Percentiles rank a stretch among this genome's conserved stretches.
These are phyloP conservation scores for Colletotrichum musae DNA, from an alignment of 2,329 filamentous ascomycete species.

Conservation along the genomic window DNA sequence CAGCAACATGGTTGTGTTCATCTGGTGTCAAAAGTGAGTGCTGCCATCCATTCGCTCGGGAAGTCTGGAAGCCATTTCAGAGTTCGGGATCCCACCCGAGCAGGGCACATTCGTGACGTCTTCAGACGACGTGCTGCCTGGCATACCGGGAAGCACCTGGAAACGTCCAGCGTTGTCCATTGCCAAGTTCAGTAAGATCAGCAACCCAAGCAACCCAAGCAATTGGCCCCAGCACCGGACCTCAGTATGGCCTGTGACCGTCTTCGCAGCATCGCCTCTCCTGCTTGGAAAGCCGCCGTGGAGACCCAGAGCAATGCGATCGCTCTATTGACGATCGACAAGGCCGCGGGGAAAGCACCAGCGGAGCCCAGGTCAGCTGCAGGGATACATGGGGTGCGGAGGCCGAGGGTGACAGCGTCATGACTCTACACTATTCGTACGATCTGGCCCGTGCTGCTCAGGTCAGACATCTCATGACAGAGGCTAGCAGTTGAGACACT, in stretches of 20 bases:
- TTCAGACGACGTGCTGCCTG: conserved; percentile 19
- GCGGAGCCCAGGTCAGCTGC: not conserved
- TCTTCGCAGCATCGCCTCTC: conserved; percentile 18
- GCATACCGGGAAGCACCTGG: not conserved
- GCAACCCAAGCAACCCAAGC: conserved; percentile 13
- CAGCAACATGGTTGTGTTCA: conserved; percentile 23
- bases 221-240: not conserved
- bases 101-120: no score
- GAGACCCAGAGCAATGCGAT: not conserved
- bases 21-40: conserved; percentile 27
- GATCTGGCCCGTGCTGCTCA: conserved; percentile 4
- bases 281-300: conserved; percentile 14
- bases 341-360: conserved; percentile 17
- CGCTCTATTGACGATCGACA: conserved; percentile 10
- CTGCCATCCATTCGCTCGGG: conserved; percentile 28
- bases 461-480: conserved; percentile 17
- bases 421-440: not conserved
- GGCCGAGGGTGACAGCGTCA: not conserved
- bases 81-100: conserved; percentile 2
- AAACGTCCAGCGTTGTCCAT: not conserved
- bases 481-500: not conserved
- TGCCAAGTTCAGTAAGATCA: conserved; percentile 1
- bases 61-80: conserved; percentile 3
- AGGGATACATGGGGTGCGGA: not conserved
- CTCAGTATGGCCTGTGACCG: conserved; percentile 13